Base-by-base conservation (phyloP, 2,329 filamentous ascomycete genomes). In the Monosporascus sp. region DNA sequence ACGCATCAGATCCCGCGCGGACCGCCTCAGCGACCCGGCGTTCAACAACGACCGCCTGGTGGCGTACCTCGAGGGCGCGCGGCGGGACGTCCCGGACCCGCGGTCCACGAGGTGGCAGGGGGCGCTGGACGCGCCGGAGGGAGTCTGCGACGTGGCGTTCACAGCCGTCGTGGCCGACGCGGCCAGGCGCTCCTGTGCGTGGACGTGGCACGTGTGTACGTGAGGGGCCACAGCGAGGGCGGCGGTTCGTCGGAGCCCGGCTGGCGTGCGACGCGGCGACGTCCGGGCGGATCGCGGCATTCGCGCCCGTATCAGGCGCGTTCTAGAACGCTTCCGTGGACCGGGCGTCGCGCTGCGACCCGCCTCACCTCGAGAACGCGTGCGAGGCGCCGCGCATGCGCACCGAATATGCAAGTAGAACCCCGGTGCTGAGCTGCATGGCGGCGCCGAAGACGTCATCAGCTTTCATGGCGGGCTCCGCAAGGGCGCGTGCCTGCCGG, bases 211-310 rank as follows among this genome's bases (percentile, higher is more conserved):
- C 71, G 70, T 8, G 66, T 80, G 44, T 80, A 78, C 55, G 71
- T 71, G 14, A 70, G 71, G 1, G 77, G 76, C 46, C 81, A 83
- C 59, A 81, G 72, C 58, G 81, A 83, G 48, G 80, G 79, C 6
- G 81, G 77, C 2, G 80, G 11, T 76, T 77, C 24, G 73, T 74
- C 3, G 72, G 72, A 22, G 60, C 72, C 1, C 43, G 24, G 22
- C 70, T 80, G 5, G 77, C 78, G 3, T 81, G 49, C 44, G 48
- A 48, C 35, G 15, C 15, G 6, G 48, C 22, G 17, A 67, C 72
- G 3, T 73, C 73, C 5, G 61, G 60, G 5, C 66, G 65, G 5
- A 74, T 81, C 50, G 77, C 78, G 7, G 78, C 77, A 1, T 80
- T 81, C 57, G 77, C 75, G 1, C 69, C 74, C 7, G 73, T 74